Percentiles rank a stretch among this genome's conserved stretches.
These are phyloP conservation scores for Rhodotorula glutinis DNA, from an alignment of 1,284 basidiomycete genomes.

Conservation along the genomic window DNA sequence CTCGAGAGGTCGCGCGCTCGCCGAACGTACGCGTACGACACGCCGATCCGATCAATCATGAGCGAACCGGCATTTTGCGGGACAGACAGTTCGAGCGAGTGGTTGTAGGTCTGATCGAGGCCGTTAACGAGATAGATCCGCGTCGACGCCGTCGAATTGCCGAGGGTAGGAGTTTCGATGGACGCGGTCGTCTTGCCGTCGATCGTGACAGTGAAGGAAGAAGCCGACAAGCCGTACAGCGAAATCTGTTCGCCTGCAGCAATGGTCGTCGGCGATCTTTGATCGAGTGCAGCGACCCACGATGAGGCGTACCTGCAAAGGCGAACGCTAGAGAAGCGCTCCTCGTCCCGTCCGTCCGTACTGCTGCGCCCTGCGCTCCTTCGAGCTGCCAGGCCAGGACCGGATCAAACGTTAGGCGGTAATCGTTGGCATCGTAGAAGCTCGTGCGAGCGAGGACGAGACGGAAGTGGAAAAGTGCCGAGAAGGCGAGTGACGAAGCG, in stretches of 20 bases:
- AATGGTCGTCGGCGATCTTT: not conserved
- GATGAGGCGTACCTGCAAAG: slow-evolving; percentile 11
- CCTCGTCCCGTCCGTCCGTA: not conserved
- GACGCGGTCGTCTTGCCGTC: not conserved
- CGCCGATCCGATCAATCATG: slow-evolving; percentile 1
- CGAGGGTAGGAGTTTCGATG: not conserved
- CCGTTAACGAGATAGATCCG: slow-evolving; percentile 8
- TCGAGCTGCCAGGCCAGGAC: not conserved
- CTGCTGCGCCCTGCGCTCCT: not conserved
- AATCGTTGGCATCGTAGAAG: not conserved
- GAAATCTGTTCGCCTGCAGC: slow-evolving; percentile 22
- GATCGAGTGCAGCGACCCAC: too few species aligned
- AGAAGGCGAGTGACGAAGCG: not conserved
- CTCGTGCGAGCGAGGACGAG: not conserved
- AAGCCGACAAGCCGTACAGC: slow-evolving; percentile 3
- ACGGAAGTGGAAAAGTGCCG: not conserved
- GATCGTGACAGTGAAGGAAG: slow-evolving; percentile 4
- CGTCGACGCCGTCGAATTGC: not conserved
- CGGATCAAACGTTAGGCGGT: not conserved
- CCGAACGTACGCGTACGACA: slow-evolving; percentile 15
- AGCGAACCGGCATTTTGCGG: not conserved
- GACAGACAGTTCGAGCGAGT: not conserved
- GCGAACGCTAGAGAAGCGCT: not conserved
- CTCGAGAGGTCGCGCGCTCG: not conserved
- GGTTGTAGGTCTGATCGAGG: not conserved